Percentiles rank a stretch among this genome's conserved stretches.
phyloP scores from a whole-genome alignment of 2,329 filamentous ascomycete genomes.

The Apiospora malaysiana region DNA sequence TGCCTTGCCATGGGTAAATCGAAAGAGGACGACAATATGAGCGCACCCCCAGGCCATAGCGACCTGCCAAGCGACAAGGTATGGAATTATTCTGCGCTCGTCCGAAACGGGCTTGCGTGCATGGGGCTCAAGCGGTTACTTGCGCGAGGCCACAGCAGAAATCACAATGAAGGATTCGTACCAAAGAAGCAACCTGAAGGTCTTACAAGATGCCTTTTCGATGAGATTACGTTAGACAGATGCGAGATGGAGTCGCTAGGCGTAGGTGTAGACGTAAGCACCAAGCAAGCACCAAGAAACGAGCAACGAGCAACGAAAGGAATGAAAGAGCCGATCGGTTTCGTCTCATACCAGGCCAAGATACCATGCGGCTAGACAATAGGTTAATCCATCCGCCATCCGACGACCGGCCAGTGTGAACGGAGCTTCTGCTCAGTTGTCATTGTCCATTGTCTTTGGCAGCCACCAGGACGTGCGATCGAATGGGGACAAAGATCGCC shows the following conservation, averaged over 20 bases:
- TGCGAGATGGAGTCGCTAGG: conserved; percentile 30
- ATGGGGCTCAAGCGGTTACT: conserved; percentile 5
- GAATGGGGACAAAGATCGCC: conserved; percentile 13
- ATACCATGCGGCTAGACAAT: no score
- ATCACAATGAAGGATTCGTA: no score
- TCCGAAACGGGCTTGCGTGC: conserved; percentile 6
- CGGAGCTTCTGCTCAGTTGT: conserved; percentile 10
- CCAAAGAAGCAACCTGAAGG: not conserved
- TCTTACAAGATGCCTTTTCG: not conserved
- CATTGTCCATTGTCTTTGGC: not conserved
- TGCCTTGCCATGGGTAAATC: not conserved
- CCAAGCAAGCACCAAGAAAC: not conserved
- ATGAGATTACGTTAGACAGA: conserved; percentile 27
- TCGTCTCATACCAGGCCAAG: not conserved
- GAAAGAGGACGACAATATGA: not conserved
- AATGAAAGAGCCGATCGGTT: not conserved
- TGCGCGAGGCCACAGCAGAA: not conserved
- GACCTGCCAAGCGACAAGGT: not conserved
- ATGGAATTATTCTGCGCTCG: not conserved
- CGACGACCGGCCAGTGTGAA: not conserved
- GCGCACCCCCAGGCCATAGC: not conserved
- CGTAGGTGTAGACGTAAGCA: not conserved
- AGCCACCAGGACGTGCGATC: not conserved
- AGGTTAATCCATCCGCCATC: not conserved
- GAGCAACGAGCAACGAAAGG: not conserved